Conservation (phyloP, 2,329 filamentous ascomycete species). For the Diaporthe ilicicola region DNA sequence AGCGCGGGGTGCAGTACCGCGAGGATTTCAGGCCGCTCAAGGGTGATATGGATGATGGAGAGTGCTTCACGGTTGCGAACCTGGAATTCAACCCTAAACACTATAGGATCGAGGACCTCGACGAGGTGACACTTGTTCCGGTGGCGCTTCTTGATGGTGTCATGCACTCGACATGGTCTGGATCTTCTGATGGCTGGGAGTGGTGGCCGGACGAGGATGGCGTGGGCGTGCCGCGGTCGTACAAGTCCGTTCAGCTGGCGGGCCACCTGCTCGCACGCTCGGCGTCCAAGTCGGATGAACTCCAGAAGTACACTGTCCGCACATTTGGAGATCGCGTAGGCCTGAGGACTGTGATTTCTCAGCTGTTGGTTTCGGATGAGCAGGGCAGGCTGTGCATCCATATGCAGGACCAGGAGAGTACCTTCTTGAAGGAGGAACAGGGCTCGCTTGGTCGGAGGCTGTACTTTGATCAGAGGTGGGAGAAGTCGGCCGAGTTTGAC, state of each 20-base stretch:
- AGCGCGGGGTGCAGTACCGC: slow-evolving; percentile 1
- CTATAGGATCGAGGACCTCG: neutral
- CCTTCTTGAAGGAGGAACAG: slow-evolving; percentile 9
- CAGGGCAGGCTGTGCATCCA: slow-evolving; percentile 3
- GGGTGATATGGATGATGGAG: neutral
- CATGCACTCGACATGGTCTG: slow-evolving; percentile 4
- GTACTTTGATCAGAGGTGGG: slow-evolving; percentile 6
- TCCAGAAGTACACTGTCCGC: slow-evolving; percentile 3
- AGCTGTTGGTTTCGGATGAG: slow-evolving; percentile 4
- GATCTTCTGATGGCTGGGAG: neutral
- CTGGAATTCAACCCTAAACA: neutral
- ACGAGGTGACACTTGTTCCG: neutral
- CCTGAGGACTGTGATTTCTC: neutral
- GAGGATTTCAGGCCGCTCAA: neutral
- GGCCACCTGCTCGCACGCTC: neutral
- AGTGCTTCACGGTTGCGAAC: neutral
- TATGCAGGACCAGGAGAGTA: slow-evolving; percentile 13
- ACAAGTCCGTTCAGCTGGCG: slow-evolving; percentile 6
- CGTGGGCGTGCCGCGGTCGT: slow-evolving; percentile 3
- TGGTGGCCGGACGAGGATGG: slow-evolving; percentile 13
- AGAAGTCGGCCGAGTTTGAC: neutral
- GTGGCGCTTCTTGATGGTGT: slow-evolving; percentile 6
- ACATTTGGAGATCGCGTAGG: neutral
- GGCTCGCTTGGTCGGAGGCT: slow-evolving; percentile 2
- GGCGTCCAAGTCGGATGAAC: neutral